phyloP scores from a whole-genome alignment of 2,329 filamentous ascomycete genomes.

The Parastagonospora avenae region DNA sequence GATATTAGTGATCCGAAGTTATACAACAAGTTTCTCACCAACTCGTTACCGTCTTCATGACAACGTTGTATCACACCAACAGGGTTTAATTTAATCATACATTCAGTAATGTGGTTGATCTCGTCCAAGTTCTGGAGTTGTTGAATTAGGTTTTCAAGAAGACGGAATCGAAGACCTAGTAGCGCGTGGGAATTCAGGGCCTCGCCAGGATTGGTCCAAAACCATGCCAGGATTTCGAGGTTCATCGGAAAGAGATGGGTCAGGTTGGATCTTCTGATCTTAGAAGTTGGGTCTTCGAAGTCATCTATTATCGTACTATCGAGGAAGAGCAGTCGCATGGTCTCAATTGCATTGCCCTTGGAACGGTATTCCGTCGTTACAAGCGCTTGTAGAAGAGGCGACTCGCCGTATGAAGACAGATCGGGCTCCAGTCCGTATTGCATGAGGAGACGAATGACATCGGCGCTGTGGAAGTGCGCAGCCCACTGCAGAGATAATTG shows the following conservation, averaged over 20 bases:
- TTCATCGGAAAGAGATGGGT: too few relatives aligned
- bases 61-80: too few relatives aligned
- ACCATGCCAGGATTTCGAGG: neutral
- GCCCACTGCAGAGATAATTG: neutral
- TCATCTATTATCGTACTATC: neutral
- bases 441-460: constrained; percentile 4
- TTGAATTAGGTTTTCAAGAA: too few relatives aligned
- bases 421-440: neutral
- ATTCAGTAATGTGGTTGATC: too few relatives aligned
- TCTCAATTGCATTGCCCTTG: neutral
- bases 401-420: neutral
- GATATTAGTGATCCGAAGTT: neutral
- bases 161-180: too few relatives aligned
- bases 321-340: neutral
- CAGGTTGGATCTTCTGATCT: too few relatives aligned
- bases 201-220: neutral
- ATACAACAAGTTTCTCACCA: neutral
- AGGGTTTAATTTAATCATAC: too few relatives aligned
- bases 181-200: too few relatives aligned
- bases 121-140: too few relatives aligned
- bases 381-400: neutral
- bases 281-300: neutral
- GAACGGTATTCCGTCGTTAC: too few relatives aligned
- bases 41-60: too few relatives aligned
- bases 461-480: neutral